A percentile compares a stretch with the other conserved stretches of the same genome.
Conservation (phyloP, 768 basidiomycete genomes). For the Hygrocybe punicea region DNA sequence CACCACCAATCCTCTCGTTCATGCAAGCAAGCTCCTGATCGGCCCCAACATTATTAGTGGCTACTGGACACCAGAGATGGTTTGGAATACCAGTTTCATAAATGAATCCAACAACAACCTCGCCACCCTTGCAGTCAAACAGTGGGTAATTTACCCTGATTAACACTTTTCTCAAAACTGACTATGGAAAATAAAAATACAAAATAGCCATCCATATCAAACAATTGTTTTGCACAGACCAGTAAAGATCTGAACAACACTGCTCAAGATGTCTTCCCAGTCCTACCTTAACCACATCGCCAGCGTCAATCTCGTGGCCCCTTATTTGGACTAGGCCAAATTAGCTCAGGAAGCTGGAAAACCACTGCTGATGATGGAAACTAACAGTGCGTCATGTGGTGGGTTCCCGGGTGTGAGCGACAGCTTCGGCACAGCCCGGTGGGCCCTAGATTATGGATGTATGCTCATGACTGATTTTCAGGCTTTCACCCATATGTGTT, state of each 20-base stretch:
- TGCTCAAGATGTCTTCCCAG: conserved; percentile 48
- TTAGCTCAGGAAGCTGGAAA: conserved; percentile 44
- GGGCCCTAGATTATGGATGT: conserved; percentile 59
- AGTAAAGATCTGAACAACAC: conserved; percentile 38
- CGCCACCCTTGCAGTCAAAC: too few relatives aligned
- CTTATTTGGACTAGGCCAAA: conserved; percentile 49
- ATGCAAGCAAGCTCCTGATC: too few relatives aligned
- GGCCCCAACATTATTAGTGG: too few relatives aligned
- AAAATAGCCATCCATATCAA: too few relatives aligned
- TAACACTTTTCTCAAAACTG: too few relatives aligned
- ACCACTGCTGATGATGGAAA: conserved; percentile 67
- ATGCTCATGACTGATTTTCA: conserved; percentile 16
- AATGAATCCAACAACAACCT: too few relatives aligned
- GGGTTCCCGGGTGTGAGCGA: conserved; percentile 65
- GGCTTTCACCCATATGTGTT: not conserved
- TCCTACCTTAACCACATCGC: conserved; percentile 59
- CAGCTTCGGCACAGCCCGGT: conserved; percentile 62
- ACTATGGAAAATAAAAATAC: too few relatives aligned
- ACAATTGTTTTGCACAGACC: conserved; percentile 59
- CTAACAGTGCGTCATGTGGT: conserved; percentile 66
- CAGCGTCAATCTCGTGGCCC: conserved; percentile 45
- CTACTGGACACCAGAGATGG: too few relatives aligned
- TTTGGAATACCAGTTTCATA: too few relatives aligned
- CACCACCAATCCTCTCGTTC: too few relatives aligned
- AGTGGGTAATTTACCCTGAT: too few relatives aligned